Percentiles rank a stretch among this genome's conserved stretches.
These are phyloP conservation scores for Lagerstroemia speciosa DNA, from an alignment of 345 rosid genomes.

Conservation along the genomic window DNA sequence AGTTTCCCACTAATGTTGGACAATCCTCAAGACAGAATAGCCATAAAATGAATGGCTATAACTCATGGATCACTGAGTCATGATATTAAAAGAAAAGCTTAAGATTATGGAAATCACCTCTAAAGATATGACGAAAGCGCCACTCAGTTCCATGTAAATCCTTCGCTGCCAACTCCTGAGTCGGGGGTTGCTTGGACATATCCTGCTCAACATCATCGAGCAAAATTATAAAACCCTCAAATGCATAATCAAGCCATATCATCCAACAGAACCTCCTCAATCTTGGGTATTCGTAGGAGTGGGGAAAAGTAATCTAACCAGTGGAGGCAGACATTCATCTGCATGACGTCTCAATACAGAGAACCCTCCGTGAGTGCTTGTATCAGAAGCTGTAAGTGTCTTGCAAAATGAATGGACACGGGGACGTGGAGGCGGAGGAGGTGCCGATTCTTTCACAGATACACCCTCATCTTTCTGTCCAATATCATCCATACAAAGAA, in stretches of 20 bases:
- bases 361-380: constrained; percentile 66
- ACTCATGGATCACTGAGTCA: not conserved
- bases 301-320: constrained; percentile 23
- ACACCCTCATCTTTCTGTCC: constrained; percentile 30
- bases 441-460: constrained; percentile 22
- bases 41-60: not conserved
- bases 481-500: not conserved
- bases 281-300: not conserved
- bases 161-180: constrained; percentile 54
- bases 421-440: constrained; percentile 20
- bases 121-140: constrained; percentile 51
- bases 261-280: not conserved
- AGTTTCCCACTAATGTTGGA: not conserved
- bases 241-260: not conserved
- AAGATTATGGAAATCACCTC: constrained; percentile 23
- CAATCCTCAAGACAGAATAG: not conserved
- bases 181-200: constrained; percentile 54
- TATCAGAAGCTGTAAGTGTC: constrained; percentile 55
- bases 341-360: constrained; percentile 58
- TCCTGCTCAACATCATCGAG: constrained; percentile 28
- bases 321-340: constrained; percentile 52
- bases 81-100: not conserved
- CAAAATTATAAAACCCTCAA: not conserved
- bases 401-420: constrained; percentile 43
- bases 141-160: constrained; percentile 60